phyloP scores from a whole-genome alignment of 164 flowering plant genomes.

The Sextonia rubra region DNA sequence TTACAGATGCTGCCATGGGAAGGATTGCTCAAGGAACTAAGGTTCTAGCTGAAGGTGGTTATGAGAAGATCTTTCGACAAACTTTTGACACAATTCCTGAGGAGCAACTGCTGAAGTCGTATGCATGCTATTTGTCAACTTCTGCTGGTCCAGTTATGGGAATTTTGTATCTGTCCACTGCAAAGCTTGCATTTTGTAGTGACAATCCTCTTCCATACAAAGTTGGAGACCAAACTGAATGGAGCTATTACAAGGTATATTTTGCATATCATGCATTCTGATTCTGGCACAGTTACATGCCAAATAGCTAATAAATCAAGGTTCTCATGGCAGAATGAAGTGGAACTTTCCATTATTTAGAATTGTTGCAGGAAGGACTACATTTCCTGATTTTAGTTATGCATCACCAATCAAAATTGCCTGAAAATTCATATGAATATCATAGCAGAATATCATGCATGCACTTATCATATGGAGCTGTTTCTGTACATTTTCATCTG shows the following conservation, averaged over 20 bases:
- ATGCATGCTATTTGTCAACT: constrained; percentile 91
- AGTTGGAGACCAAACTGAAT: constrained; percentile 58
- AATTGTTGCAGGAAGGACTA: background rate
- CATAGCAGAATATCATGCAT: background rate
- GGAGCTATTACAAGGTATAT: constrained; percentile 91
- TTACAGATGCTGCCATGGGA: constrained; percentile 87
- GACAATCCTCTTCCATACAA: constrained; percentile 83
- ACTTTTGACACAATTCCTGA: constrained; percentile 76
- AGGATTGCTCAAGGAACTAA: constrained; percentile 89
- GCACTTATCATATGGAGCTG: background rate
- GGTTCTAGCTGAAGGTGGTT: constrained; percentile 88
- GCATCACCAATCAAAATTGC: no score
- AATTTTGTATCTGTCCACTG: constrained; percentile 67
- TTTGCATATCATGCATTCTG: background rate
- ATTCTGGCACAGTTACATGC: background rate
- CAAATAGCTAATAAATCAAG: background rate
- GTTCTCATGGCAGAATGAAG: background rate
- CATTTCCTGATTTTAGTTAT: background rate
- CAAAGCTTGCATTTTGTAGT: constrained; percentile 86
- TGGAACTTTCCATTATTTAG: background rate
- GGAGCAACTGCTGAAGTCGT: constrained; percentile 68
- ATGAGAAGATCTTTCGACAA: constrained; percentile 79
- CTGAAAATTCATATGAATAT: no score
- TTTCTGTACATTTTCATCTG: background rate
- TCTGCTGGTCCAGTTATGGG: constrained; percentile 97